Conservation (phyloP, 768 basidiomycete genomes). For the Gloeostereum incarnatum region DNA sequence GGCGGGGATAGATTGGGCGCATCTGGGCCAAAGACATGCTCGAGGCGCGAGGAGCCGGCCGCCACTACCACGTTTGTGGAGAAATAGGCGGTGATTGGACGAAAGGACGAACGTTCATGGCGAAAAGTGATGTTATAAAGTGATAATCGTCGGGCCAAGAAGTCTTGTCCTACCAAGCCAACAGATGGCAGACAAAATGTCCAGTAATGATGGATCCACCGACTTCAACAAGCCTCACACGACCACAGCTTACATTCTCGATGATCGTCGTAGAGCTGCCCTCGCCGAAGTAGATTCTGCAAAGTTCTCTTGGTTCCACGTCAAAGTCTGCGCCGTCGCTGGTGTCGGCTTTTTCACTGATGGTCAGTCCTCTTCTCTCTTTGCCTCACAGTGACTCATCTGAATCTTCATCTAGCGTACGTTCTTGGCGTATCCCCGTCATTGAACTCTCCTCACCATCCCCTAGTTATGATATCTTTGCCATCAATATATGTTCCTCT, state of each 20-base stretch:
- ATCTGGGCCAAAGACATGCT: no score
- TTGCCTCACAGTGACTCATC: no score
- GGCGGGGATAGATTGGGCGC: no score
- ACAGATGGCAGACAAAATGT: conserved; percentile 30
- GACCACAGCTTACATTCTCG: conserved; percentile 34
- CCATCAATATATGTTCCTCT: conserved; percentile 75
- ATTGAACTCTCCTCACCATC: conserved; percentile 1
- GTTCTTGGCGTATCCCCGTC: no score
- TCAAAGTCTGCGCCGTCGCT: conserved; percentile 59
- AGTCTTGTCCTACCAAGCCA: no score
- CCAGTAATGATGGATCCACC: conserved; percentile 22
- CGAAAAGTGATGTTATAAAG: no score
- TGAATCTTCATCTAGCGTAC: no score
- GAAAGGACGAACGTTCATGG: conserved; percentile 20
- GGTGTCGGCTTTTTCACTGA: conserved; percentile 92
- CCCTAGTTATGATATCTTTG: conserved; percentile 73
- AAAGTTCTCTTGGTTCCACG: conserved; percentile 81
- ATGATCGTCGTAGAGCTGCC: conserved; percentile 71
- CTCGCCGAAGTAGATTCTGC: conserved; percentile 85
- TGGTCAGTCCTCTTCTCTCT: conserved; percentile 28
- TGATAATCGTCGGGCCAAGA: no score
- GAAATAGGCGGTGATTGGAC: no score
- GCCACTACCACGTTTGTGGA: no score
- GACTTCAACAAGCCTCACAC: conserved; percentile 16
- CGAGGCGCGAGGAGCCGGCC: no score